Evolutionary conservation across 495 filamentous ascomycete species (phyloP).

Genomic region (Penicillium paradoxum): DNA sequence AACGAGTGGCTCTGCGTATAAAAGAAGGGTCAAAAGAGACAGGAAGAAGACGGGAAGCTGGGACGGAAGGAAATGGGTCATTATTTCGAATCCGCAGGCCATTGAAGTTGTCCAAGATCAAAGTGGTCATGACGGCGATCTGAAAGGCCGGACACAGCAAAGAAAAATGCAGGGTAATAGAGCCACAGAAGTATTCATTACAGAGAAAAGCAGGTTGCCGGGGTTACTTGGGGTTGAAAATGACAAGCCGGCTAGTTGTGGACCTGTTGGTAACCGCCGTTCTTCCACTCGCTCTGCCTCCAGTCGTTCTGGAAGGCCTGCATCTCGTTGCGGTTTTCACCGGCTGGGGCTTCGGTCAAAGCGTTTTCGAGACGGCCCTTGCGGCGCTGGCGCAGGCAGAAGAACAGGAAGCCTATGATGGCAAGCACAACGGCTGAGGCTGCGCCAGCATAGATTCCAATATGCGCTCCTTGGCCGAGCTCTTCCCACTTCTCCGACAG

Average conservation of each 20-base stretch:
- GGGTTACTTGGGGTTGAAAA: neutral
- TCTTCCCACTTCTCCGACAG: conserved; percentile 55
- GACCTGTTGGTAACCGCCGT: conserved; percentile 37
- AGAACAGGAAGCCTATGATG: conserved; percentile 47
- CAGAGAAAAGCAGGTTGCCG: neutral
- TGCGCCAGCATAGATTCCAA: conserved; percentile 53
- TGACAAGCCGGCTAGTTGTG: conserved; percentile 15
- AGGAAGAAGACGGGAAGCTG: neutral
- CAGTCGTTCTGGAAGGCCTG: conserved; percentile 48
- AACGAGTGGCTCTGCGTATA: neutral
- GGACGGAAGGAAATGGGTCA: conserved; percentile 16
- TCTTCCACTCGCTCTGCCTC: conserved; percentile 37
- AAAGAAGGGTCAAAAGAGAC: neutral
- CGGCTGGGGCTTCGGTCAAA: conserved; percentile 48
- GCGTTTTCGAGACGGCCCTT: conserved; percentile 60
- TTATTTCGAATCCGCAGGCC: conserved; percentile 11
- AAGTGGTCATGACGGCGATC: conserved; percentile 8
- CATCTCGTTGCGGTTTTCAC: conserved; percentile 60
- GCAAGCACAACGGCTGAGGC: conserved; percentile 49
- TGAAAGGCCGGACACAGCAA: conserved; percentile 1
- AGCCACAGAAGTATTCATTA: conserved; percentile 18
- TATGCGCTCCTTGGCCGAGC: conserved; percentile 49
- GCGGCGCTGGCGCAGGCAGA: conserved; percentile 63
- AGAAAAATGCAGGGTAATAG: neutral
- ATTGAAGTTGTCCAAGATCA: conserved; percentile 7